Evolutionary conservation across 139 green algal genomes (phyloP).

Genomic region (Coelastrella sp.): DNA sequence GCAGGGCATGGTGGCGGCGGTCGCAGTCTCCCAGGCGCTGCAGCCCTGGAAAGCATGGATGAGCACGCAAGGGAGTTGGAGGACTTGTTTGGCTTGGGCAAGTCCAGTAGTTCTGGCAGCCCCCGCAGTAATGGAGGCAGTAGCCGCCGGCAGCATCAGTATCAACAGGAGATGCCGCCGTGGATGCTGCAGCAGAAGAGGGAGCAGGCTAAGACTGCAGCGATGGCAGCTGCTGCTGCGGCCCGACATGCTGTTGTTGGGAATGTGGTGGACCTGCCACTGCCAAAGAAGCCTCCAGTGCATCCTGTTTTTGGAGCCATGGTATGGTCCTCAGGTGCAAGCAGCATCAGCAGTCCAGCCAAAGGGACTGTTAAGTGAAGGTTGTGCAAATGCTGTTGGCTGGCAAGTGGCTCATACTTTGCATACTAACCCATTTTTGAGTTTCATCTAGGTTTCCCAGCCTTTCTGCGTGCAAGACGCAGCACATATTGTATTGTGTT

Average conservation of each 20-base stretch:
- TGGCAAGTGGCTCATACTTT: no score
- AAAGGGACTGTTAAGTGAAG: no score
- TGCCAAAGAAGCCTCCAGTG: conserved; percentile 18
- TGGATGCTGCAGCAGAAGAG: background rate
- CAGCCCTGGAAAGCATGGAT: background rate
- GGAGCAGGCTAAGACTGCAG: background rate
- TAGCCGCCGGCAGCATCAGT: background rate
- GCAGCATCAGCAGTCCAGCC: background rate
- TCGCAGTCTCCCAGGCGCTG: background rate
- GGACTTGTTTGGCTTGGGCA: background rate
- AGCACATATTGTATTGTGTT: no score
- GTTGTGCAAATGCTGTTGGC: no score
- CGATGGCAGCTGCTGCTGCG: conserved; percentile 13
- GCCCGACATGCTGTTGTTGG: background rate
- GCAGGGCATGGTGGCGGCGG: background rate
- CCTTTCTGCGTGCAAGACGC: no score
- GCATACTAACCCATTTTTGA: no score
- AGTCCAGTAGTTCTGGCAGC: background rate
- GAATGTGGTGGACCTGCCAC: background rate
- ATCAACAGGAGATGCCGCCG: background rate
- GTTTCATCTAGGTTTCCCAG: no score
- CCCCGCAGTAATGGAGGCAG: background rate
- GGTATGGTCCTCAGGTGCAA: background rate
- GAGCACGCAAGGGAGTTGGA: background rate
- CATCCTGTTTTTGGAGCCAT: conserved; percentile 26